Evolutionary conservation across 495 filamentous ascomycete genomes (phyloP), one percentile per base, ranked within the genome.

Genomic region (Xylaria venustula): DNA sequence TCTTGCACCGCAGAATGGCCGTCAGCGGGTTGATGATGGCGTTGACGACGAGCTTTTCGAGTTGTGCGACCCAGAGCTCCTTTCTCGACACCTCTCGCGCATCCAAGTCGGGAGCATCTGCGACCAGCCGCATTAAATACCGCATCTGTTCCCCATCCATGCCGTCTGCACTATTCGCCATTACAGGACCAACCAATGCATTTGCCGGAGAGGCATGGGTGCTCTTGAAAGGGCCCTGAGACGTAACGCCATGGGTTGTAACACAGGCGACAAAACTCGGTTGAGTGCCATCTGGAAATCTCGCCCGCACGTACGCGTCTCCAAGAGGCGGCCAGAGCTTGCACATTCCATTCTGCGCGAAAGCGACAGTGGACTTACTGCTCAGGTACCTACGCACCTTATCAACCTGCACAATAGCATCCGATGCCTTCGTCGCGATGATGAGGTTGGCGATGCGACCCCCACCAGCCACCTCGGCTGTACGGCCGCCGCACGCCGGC

Each of bases 291-390:
- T 59, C 59, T 3, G 81, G 77, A 34, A 67, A 75, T 17, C 73
- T 63, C 26, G 62, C 50, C 3, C 23, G 37, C 17, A 63, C 65
- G 51, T 77, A 77, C 9, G 51, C 26, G 7, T 60, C 58, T 7
- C 75, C 75, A 62, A 90, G 78, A 5, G 89, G 84, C 64, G 92
- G 93, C 49, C 92, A 74, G 7, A 82, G 67, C 54, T 80, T 69
- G 58, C 73, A 92, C 87, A 96, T 88, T 19, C 91, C 92, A 62
- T 95, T 95, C 64, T 96, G 92, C 19, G 91, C 67, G 45, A 97
- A 88, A 11, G 88, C 75, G 28, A 97, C 81, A 0, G 89, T 89
- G 8, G 88, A 89, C 1, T 79, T 69, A 3, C 71, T 66, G 5
- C 71, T 79, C 17, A 97, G 73, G 9, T 93, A 86, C 49, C 88